phyloP scores from a whole-genome alignment of 306 rosid species.

The Biancaea sappan region DNA sequence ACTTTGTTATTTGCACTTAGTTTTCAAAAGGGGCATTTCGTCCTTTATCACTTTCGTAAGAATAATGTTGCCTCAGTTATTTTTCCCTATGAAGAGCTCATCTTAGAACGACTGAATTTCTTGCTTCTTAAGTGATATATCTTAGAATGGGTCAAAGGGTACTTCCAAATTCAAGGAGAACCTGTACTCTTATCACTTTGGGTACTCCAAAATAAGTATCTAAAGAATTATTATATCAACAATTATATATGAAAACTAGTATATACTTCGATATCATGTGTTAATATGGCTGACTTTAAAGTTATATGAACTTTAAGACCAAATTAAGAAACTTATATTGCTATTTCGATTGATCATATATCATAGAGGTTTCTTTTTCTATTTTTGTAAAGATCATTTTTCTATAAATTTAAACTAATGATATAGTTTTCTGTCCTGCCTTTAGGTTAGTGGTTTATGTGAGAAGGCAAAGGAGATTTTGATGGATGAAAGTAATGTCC shows the following conservation, averaged over 20 bases:
- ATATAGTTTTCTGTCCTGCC: slow-evolving; percentile 35
- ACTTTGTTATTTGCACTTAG: not conserved
- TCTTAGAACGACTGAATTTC: slow-evolving; percentile 16
- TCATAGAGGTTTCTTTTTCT: not conserved
- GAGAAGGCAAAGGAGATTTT: slow-evolving; percentile 95
- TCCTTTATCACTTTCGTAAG: not conserved
- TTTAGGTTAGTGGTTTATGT: slow-evolving; percentile 81
- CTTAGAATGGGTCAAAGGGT: not conserved
- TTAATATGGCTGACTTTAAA: no score
- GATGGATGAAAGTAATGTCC: slow-evolving; percentile 97
- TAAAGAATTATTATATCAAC: no score
- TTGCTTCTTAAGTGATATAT: slow-evolving; percentile 13
- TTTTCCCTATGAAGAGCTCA: not conserved
- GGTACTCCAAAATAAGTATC: no score
- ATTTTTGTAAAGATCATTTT: not conserved
- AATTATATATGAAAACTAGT: no score
- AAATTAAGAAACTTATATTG: not conserved
- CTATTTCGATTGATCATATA: not conserved
- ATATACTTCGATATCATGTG: no score
- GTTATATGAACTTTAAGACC: not conserved
- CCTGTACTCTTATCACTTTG: no score
- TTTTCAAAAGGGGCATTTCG: not conserved
- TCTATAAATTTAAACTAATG: slow-evolving; percentile 20
- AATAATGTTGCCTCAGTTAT: slow-evolving; percentile 6
- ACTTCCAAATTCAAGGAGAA: no score